Evolutionary conservation across 371 early-diverging fungal species (phyloP).

Genomic region (Syncephalis fuscata): DNA sequence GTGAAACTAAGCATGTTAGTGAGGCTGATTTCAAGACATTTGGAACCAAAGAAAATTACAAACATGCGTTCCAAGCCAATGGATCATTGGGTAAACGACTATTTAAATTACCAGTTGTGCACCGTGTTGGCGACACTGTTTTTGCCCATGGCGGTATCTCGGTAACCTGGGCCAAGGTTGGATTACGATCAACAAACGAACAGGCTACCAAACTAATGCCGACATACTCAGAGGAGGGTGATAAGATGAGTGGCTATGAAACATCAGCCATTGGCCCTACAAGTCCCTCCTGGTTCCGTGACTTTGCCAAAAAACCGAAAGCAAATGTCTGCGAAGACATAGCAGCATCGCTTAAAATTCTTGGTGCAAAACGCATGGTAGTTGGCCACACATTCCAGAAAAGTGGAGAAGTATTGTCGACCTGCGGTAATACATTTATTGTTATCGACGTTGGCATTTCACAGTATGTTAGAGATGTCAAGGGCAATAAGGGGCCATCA

Average conservation of each 20-base stretch:
- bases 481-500: too few relatives aligned
- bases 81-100: constrained; percentile 54
- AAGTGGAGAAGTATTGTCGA: constrained; percentile 36
- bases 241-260: too few relatives aligned
- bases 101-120: constrained; percentile 27
- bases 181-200: constrained; percentile 10
- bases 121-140: constrained; percentile 36
- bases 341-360: constrained; percentile 19
- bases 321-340: constrained; percentile 21
- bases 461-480: not conserved
- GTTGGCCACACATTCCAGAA: constrained; percentile 60
- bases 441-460: constrained; percentile 69
- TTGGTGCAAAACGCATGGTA: constrained; percentile 50
- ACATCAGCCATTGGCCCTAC: constrained; percentile 15
- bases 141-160: constrained; percentile 62
- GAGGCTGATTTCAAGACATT: constrained; percentile 44
- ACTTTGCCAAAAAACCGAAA: constrained; percentile 39
- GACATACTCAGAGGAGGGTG: too few relatives aligned
- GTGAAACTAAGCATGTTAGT: constrained; percentile 53
- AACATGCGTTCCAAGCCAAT: constrained; percentile 26
- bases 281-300: constrained; percentile 44
- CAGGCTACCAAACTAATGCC: too few relatives aligned
- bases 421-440: constrained; percentile 37
- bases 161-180: constrained; percentile 20
- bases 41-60: constrained; percentile 21